phyloP scores from a whole-genome alignment of 192 early-diverging fungal genomes.

The Coemansia sp. region DNA sequence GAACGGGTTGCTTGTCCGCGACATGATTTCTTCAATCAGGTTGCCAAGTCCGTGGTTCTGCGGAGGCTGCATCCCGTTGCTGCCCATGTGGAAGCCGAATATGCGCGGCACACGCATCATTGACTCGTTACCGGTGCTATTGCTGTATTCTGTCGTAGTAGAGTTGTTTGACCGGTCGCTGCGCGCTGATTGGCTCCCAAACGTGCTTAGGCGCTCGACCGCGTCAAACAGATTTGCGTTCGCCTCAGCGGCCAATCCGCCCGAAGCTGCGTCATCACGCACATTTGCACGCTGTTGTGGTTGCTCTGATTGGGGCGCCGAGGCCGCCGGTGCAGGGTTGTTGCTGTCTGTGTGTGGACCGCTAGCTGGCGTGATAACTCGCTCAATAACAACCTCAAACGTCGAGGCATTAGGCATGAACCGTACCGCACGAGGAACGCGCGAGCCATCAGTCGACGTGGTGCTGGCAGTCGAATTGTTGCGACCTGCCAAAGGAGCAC shows the following conservation, averaged over 20 bases:
- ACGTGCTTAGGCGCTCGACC: constrained; percentile 11
- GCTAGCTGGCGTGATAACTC: not conserved
- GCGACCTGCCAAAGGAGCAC: not conserved
- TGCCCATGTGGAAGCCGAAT: not conserved
- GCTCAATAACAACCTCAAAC: constrained; percentile 7
- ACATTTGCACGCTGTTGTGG: constrained; percentile 2
- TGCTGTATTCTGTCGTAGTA: constrained; percentile 45
- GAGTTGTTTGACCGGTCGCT: constrained; percentile 39
- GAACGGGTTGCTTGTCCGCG: constrained; percentile 28
- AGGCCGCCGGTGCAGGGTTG: not conserved
- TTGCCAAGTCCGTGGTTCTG: not conserved
- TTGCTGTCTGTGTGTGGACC: not conserved
- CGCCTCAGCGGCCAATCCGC: not conserved
- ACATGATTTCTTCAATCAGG: constrained; percentile 4
- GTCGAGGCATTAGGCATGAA: not conserved
- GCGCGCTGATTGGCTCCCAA: constrained; percentile 27
- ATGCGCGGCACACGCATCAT: constrained; percentile 2
- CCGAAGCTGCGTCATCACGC: not conserved
- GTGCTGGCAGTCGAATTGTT: not conserved
- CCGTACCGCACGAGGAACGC: not conserved
- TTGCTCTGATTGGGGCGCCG: not conserved
- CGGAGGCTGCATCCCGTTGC: constrained; percentile 2
- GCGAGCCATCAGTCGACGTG: not conserved
- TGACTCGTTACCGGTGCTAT: not conserved
- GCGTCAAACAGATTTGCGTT: constrained; percentile 10